Percentiles rank a stretch among this genome's conserved stretches.
These are phyloP conservation scores for Epichloe sylvatica DNA, from an alignment of 2,329 filamentous ascomycete species.

Conservation along the genomic window DNA sequence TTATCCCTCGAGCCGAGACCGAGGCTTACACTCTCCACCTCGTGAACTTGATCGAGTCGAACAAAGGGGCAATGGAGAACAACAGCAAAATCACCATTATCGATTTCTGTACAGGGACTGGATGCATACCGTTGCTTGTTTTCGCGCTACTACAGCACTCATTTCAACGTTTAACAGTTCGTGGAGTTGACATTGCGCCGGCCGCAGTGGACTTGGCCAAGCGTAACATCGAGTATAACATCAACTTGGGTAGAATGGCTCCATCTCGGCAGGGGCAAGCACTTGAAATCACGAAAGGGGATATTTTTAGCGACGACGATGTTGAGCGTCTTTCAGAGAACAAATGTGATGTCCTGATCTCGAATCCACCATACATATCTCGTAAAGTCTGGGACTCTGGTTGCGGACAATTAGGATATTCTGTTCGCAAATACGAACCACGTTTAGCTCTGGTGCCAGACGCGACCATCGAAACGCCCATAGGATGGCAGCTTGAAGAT, in stretches of 20 bases:
- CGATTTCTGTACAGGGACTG: conserved; percentile 82
- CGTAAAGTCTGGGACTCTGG: conserved; percentile 26
- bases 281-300: conserved; percentile 32
- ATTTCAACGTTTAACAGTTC: conserved; percentile 32
- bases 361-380: conserved; percentile 89
- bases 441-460: conserved; percentile 57
- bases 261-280: conserved; percentile 9
- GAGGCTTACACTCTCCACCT: conserved; percentile 52
- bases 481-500: conserved; percentile 27
- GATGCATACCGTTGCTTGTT: conserved; percentile 74
- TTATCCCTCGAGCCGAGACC: conserved; percentile 74
- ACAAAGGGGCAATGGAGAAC: conserved; percentile 4
- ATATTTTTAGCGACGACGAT: conserved; percentile 34
- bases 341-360: conserved; percentile 54
- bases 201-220: conserved; percentile 50
- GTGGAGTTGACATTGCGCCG: conserved; percentile 61
- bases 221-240: conserved; percentile 52
- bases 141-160: conserved; percentile 42
- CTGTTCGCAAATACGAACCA: conserved; percentile 73
- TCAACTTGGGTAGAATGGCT: conserved; percentile 19
- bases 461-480: conserved; percentile 15
- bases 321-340: conserved; percentile 14
- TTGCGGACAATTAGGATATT: conserved; percentile 42
- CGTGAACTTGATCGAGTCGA: conserved; percentile 27
- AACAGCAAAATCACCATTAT: conserved; percentile 43